Evolutionary conservation across 805 yeast species (phyloP).

Genomic region (Zygoascus ofunaensis): DNA sequence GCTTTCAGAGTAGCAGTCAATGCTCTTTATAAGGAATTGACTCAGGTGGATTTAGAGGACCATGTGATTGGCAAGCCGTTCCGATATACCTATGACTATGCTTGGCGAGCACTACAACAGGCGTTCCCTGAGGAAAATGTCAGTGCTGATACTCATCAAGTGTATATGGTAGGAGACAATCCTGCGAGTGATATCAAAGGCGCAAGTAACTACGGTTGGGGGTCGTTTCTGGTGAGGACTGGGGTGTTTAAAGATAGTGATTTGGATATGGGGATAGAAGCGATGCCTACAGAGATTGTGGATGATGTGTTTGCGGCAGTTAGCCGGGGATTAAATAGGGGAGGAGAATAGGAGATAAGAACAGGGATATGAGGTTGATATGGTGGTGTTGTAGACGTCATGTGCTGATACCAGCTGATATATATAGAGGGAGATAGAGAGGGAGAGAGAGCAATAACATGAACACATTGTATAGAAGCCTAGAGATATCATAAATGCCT

Average conservation of each 20-base stretch:
- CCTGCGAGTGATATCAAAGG: conserved; percentile 90
- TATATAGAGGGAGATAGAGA: background rate
- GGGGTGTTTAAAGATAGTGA: conserved; percentile 71
- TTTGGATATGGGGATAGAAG: conserved; percentile 25
- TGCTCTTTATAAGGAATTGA: conserved; percentile 45
- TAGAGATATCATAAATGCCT: too few relatives aligned
- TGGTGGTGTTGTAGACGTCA: too few relatives aligned
- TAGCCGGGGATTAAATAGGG: conserved; percentile 17
- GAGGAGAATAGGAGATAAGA: conserved; percentile 1
- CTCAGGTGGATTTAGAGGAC: conserved; percentile 40
- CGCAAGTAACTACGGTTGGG: conserved; percentile 84
- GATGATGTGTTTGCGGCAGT: conserved; percentile 49
- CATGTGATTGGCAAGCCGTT: conserved; percentile 76
- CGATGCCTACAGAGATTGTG: conserved; percentile 42
- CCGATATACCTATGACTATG: conserved; percentile 70
- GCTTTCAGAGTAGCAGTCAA: conserved; percentile 63
- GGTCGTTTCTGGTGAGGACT: conserved; percentile 70
- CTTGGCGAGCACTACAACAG: conserved; percentile 58
- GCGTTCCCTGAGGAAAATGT: conserved; percentile 17
- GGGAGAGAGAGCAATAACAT: background rate
- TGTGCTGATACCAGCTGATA: too few relatives aligned
- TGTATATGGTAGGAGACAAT: conserved; percentile 95
- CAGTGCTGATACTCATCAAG: conserved; percentile 19
- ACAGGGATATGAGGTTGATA: conserved; percentile 3
- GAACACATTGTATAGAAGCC: background rate